Conservation (phyloP, 2,329 filamentous ascomycete genomes). For the Aspergillus caelatus region DNA sequence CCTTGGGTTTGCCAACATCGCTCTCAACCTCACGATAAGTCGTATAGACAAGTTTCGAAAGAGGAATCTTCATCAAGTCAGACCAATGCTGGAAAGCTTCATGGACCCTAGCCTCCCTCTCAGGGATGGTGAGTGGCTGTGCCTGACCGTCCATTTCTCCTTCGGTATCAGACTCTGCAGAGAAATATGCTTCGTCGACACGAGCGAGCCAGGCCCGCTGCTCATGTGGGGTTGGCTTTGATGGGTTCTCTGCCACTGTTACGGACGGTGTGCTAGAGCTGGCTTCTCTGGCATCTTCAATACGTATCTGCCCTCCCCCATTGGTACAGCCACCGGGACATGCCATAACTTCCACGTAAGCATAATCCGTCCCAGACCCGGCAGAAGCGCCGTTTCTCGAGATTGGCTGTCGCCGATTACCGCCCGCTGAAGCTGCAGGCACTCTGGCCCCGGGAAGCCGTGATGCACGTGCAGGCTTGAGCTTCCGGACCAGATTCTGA, state of each 20-base stretch:
- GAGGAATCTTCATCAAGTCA: slow-evolving; percentile 66
- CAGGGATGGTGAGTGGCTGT: slow-evolving; percentile 27
- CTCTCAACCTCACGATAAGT: slow-evolving; percentile 91
- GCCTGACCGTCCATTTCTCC: slow-evolving; percentile 31
- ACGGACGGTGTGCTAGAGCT: slow-evolving; percentile 18
- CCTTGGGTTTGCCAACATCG: slow-evolving; percentile 79
- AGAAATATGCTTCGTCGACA: slow-evolving; percentile 90
- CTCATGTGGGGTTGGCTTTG: slow-evolving; percentile 71
- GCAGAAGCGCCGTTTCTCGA: slow-evolving; percentile 36
- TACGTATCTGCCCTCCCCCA: slow-evolving; percentile 91
- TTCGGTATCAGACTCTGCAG: slow-evolving; percentile 63
- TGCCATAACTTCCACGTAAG: slow-evolving; percentile 99
- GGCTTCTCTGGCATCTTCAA: slow-evolving; percentile 67
- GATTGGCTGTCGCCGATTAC: slow-evolving; percentile 31
- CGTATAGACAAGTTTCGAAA: slow-evolving; percentile 77
- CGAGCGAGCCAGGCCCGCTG: slow-evolving; percentile 83
- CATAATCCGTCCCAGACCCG: slow-evolving; percentile 63
- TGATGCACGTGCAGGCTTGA: slow-evolving; percentile 79
- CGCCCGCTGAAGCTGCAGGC: slow-evolving; percentile 32
- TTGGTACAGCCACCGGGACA: slow-evolving; percentile 99
- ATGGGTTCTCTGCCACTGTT: slow-evolving; percentile 27
- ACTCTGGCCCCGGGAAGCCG: slow-evolving; percentile 76
- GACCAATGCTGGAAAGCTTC: slow-evolving; percentile 77
- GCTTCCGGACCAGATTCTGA: slow-evolving; percentile 89
- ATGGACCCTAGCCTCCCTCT: slow-evolving; percentile 52